phyloP scores from a whole-genome alignment of 345 rosid genomes.

The Litchi chinensis region DNA sequence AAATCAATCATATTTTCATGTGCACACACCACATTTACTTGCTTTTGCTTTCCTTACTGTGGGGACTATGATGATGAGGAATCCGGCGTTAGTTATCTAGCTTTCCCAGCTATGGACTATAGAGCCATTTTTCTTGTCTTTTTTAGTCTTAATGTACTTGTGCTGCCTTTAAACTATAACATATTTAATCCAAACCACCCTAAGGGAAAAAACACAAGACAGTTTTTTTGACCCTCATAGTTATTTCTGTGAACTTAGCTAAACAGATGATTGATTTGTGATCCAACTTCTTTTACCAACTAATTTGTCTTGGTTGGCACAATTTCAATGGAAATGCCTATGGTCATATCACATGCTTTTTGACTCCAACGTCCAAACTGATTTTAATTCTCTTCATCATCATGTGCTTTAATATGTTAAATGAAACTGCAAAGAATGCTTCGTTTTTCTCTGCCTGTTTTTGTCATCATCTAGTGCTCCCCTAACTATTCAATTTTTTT shows the following conservation, averaged over 20 bases:
- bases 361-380: constrained; percentile 2
- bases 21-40: constrained; percentile 32
- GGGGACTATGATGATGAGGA: background rate
- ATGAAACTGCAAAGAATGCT: constrained; percentile 8
- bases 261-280: background rate
- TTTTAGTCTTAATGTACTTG: background rate
- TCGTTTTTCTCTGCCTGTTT: constrained; percentile 3
- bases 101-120: background rate
- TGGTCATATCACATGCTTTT: constrained; percentile 19
- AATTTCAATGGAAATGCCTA: constrained; percentile 10
- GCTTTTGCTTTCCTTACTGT: background rate
- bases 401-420: background rate
- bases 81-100: constrained; percentile 1
- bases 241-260: background rate
- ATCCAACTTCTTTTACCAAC: background rate
- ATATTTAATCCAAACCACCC: too few relatives aligned
- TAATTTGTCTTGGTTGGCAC: constrained; percentile 17
- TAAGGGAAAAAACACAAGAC: background rate
- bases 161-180: background rate
- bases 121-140: background rate
- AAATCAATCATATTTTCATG: constrained; percentile 31
- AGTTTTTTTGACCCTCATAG: background rate
- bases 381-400: constrained; percentile 3
- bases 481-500: constrained; percentile 13
- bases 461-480: constrained; percentile 17